Conservation (phyloP, 345 rosid species). For the Isatis tinctoria region DNA sequence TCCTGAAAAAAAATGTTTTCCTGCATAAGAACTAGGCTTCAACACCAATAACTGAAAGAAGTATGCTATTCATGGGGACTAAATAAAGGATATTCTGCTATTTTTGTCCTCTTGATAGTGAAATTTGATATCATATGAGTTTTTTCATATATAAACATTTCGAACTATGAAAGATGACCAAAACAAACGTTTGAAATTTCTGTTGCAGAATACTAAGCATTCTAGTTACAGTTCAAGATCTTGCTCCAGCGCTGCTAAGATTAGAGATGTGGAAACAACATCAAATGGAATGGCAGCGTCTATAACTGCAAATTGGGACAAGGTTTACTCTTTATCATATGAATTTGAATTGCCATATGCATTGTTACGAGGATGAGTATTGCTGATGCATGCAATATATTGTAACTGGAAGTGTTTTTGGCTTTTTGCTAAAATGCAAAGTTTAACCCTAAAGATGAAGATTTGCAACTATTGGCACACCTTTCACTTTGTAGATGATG, state of each 20-base stretch:
- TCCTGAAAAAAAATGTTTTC: not conserved
- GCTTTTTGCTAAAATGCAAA: not conserved
- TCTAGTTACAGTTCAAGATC: constrained; percentile 64
- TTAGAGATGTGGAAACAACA: constrained; percentile 37
- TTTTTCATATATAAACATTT: not conserved
- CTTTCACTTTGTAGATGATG: constrained; percentile 1
- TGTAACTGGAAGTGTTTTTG: not conserved
- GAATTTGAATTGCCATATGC: not conserved
- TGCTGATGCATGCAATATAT: constrained; percentile 11
- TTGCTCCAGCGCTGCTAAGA: constrained; percentile 39
- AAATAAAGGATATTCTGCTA: not conserved
- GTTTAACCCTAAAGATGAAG: not conserved
- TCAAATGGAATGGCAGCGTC: constrained; percentile 32
- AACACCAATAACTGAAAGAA: not conserved
- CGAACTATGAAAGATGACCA: not conserved
- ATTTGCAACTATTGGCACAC: not conserved
- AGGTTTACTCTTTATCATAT: constrained; percentile 42
- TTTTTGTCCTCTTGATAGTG: not conserved
- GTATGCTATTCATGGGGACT: not conserved
- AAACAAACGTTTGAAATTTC: constrained; percentile 5
- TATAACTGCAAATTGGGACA: constrained; percentile 61
- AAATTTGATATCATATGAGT: not conserved
- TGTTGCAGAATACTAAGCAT: constrained; percentile 50
- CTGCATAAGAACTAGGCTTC: constrained; percentile 4
- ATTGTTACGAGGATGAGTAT: not conserved